Base-by-base conservation (phyloP, 768 basidiomycete species). In the Pulveroboletus sp. region DNA sequence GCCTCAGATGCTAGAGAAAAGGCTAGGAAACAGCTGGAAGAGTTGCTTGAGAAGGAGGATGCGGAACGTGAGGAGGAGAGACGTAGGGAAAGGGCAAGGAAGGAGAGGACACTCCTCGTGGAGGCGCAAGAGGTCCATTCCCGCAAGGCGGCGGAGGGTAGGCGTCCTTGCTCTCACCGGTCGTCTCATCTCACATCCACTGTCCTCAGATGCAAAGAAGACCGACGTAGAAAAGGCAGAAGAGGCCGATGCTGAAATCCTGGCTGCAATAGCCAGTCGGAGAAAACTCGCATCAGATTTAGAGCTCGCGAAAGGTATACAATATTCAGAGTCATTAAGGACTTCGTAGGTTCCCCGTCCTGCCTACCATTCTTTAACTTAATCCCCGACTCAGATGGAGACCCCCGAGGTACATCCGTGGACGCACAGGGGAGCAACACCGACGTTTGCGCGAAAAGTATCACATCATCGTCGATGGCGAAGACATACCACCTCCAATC, bases 51-150 rank as follows among this genome's bases (percentile, higher is more conserved):
- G 61, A 76, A 74, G 33, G 82, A 85, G 61, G 89, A 89, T 61
- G 83, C 76, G 35, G 84, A 88, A 53, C 79, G 82, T 43, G 91
- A 93, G 58, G 89, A 92, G 60, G 89, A 94, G 63, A 67, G 73
- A 46, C 74, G 76, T 31, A 79, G 79, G 57, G 92, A 95, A 65
- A 83, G 78, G 60, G 79, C 82, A 17, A 71, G 94, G 53, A 86
- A 83, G 66, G 92, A 94, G 71, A 73, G 92, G 58, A 96, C 93
- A 0, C 70, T 99, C 42, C 71, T 99, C 43, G 68, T 93, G 61
- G 93, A 96, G 66, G 96, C 96, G 1, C 93, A 97, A 69, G 95
- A 98, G 63, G 94, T 98, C 30, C 92, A 95, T 62, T 77, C 78
- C 24, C 77, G 77, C 67, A 91, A 86, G 69, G 90, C 87, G 5